Base-by-base conservation (phyloP, 495 filamentous ascomycete genomes). In the Penicillium roqueforti region DNA sequence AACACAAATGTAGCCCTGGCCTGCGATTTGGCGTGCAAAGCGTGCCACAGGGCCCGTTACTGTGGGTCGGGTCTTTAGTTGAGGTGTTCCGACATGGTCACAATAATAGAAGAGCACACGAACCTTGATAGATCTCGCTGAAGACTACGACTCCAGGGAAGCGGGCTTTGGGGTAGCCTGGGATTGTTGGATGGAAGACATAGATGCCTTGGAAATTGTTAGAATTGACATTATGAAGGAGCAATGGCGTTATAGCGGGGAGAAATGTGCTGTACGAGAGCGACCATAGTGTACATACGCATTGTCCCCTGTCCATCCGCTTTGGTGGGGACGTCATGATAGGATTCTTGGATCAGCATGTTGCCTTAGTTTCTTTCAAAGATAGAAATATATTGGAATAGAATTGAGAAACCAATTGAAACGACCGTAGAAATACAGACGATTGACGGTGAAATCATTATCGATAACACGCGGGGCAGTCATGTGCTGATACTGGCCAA, bases 101-200 rank as follows among this genome's bases (percentile, higher is more conserved):
- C n/a, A 40, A 28, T 50, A 40, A 28, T 50, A 5, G 20, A 13
- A 25, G 23, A 32, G 14, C 11, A 23, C 14, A 47, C 61, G 20
- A 70, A 91, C 91, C 91, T 85, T 97, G 92, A 64, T 97, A 97
- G 59, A 97, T 97, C 73, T 97, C 92, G 66, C 87, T 91, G 69
- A 96, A 97, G 38, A 96, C 74, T 6, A 90, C 88, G 1, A 97
- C 88, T 22, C 89, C 92, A 0, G 92, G 92, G 66, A 96, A 97
- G 44, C 86, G 83, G 59, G 92, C 92, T 43, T 92, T 81, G 14
- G 92, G 90, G 63, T 93, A 93, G 47, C 84, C 83, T 1, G 89
- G 83, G 58, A 97, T 86, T 39, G 80, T 80, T 3, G 92, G 92
- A 64, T 96, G 89, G 71, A 90, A 96, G 63, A 95, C 63, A 71